Evolutionary conservation across 495 filamentous ascomycete species (phyloP), one percentile per base, ranked within the genome.

Genomic region (Rhizodiscina lignyota): DNA sequence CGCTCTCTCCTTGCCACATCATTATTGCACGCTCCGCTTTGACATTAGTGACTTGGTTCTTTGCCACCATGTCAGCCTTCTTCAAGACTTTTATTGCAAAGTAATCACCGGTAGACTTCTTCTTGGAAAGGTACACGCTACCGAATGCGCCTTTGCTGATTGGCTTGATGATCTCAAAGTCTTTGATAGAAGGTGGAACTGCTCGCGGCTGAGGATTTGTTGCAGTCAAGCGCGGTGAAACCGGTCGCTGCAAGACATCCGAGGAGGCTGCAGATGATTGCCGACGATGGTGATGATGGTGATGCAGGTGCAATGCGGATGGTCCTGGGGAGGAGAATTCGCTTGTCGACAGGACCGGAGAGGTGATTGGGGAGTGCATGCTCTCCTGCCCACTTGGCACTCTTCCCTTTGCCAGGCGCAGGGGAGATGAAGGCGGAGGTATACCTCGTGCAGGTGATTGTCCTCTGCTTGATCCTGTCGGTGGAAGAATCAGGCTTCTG

Each of bases 1-100:
- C 89, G 56, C 89, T 97, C 51, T 96, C 89, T 18, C 91, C 91
- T 61, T 97, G 91, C 75, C 89, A 93, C 91, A 97, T 97, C 89
- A 97, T 94, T 48, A 97, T 97, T n/a, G 91, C 91, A 43, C 89
- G 70, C 56, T 97, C 89, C 8, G 91, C 89, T 59, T 96, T 94
- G 42, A 97, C 89, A 51, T 97, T 97, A 32, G 87, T 94, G 48
- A 96, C 85, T 54, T 97, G 89, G 56, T 97, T 97, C 55, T 97
- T 97, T 35, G 91, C 91, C 42, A 97, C 83, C 89, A 97, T 97
- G 60, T 97, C 89, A 6, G 91, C 86, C 53, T 97, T 97, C 59
- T 94, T 94, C 37, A 97, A 54, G 12, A 94, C 91, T 52, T 97
- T 97, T 61, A 97, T 94, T 3, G 89, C 89, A 56, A 81, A 97